Evolutionary conservation across 164 flowering plant genomes (phyloP).

Genomic region (Euptelea pleiosperma): DNA sequence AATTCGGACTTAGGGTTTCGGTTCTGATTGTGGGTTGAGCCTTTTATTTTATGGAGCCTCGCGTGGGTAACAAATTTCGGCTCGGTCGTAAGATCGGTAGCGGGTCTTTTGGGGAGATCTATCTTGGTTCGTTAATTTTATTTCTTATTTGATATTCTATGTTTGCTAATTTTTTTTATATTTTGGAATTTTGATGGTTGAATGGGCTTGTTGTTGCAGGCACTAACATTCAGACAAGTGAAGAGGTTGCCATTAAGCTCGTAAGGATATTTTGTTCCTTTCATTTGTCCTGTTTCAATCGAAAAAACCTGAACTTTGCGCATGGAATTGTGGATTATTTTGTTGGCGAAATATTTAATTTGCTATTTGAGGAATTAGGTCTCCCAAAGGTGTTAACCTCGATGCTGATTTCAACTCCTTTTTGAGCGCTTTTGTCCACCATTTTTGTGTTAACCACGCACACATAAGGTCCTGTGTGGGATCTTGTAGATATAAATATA

Average conservation of each 20-base stretch:
- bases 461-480: no score
- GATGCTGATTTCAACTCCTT: no score
- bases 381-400: no score
- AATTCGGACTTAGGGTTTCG: not conserved
- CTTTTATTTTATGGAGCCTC: conserved; percentile 59
- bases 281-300: not conserved
- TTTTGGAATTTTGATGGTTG: not conserved
- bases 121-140: conserved; percentile 48
- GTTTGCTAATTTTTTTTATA: not conserved
- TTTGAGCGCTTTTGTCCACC: no score
- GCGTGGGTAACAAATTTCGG: conserved; percentile 78
- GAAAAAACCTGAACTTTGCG: not conserved
- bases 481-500: no score
- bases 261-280: conserved; percentile 35
- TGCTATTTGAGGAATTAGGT: no score
- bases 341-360: no score
- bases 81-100: conserved; percentile 93
- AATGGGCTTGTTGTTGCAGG: conserved; percentile 37
- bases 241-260: conserved; percentile 90
- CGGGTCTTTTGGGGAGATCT: conserved; percentile 93
- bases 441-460: no score
- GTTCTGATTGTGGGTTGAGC: conserved; percentile 7
- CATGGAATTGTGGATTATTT: no score
- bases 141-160: not conserved
- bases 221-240: conserved; percentile 79